Base-by-base conservation (phyloP, 805 yeast species). In the Kodamaea kaohsiungensis region DNA sequence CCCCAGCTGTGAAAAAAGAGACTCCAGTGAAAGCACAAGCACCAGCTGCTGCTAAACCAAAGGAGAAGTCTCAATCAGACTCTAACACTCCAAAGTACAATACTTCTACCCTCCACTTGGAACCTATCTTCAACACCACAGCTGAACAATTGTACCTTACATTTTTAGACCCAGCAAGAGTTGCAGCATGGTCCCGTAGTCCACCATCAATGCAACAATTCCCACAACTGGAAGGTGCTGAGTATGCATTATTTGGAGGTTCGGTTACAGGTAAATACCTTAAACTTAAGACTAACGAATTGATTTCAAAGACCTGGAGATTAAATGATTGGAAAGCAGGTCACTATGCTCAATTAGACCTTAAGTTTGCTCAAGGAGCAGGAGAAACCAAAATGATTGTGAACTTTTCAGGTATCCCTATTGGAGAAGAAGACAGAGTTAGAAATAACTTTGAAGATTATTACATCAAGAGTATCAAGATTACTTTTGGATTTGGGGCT, bases 401-500 rank as follows among this genome's bases (percentile, higher is more conserved):
- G 16, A 76, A 79, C 45, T 91, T 93, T 83, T 77, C 83, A 15
- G 98, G 98, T 13, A 87, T 95, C 49, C 99, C 99, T 15, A 79
- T 93, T 40, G 99, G 98, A 12, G 96, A 95, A 68, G 98, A 95
- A 66, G 95, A 96, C 63, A 72, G 87, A 63, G 97, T 89, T 40
- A 83, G 85, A 65, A 82, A 78, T 42, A 95, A 93, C 70, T 93
- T 95, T 66, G 90, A 91, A 63, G 91, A 89, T 57, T 89, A 91
- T 72, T 95, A 95, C 68, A 85, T 95, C 50, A 86, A 87, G 71
- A 83, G 96, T 6, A 93, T 95, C 65, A 95, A 91, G 75, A 67
- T 90, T 43, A 88, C 97, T 0, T 95, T 95, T 71, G 99, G 99
- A 1, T 92, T 89, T 69, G 98, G 98, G 15, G 89, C 95, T n/a